A percentile compares a stretch with the other conserved stretches of the same genome.
These are phyloP conservation scores for Boletus rubropictus DNA, from an alignment of 768 basidiomycete genomes.

Conservation along the genomic window DNA sequence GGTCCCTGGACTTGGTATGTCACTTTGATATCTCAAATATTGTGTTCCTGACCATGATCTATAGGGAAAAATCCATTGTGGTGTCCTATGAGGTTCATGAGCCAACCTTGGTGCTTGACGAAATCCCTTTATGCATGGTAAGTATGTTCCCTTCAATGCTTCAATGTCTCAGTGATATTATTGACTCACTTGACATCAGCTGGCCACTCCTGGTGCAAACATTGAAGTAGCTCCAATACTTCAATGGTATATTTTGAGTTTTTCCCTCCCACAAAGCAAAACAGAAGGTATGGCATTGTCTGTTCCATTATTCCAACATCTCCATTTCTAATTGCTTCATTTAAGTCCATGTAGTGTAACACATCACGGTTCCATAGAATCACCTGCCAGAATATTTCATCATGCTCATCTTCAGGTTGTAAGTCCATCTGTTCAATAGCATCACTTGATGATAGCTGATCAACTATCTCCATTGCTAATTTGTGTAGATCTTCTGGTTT, in stretches of 20 bases:
- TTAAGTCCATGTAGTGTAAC: background rate
- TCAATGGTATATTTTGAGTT: background rate
- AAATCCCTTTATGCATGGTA: background rate
- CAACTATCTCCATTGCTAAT: background rate
- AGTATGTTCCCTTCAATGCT: no score
- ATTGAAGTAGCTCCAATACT: background rate
- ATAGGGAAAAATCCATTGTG: background rate
- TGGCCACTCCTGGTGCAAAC: background rate
- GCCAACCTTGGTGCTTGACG: background rate
- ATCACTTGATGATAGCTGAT: background rate
- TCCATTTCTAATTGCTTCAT: conserved; percentile 1
- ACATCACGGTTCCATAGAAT: background rate
- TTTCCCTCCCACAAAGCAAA: background rate
- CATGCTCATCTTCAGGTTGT: background rate
- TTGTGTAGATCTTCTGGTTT: background rate
- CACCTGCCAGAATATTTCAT: background rate
- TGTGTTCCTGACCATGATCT: background rate
- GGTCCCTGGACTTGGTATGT: background rate
- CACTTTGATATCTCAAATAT: background rate
- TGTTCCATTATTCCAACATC: background rate
- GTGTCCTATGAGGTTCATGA: background rate
- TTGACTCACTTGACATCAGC: background rate
- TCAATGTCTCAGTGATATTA: no score
- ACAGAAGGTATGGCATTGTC: background rate
- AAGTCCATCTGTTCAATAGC: background rate